phyloP scores from a whole-genome alignment of 805 yeast genomes.

The Teunomyces atbi region DNA sequence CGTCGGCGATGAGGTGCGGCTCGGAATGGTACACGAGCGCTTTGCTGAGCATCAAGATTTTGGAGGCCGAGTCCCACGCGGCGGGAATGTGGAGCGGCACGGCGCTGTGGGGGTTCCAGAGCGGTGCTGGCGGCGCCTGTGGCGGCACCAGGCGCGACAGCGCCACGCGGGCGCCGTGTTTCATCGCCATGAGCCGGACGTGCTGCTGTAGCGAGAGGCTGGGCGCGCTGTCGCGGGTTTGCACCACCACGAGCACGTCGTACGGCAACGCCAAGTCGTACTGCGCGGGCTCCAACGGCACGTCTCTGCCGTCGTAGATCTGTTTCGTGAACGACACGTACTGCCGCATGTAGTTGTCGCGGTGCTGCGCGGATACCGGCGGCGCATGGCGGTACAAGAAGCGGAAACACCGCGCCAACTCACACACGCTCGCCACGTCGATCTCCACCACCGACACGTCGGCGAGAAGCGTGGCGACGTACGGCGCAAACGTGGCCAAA shows the following conservation, averaged over 20 bases:
- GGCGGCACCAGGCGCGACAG: not conserved
- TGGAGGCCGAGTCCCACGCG: conserved; percentile 53
- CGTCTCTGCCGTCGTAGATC: conserved; percentile 5
- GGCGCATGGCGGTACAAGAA: conserved; percentile 7
- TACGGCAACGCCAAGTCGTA: conserved; percentile 23
- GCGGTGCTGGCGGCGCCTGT: conserved; percentile 12
- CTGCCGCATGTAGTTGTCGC: not conserved
- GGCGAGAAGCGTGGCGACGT: conserved; percentile 8
- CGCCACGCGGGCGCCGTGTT: conserved; percentile 27
- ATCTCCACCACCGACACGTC: conserved; percentile 5
- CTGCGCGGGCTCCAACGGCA: conserved; percentile 17
- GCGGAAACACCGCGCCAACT: conserved; percentile 12
- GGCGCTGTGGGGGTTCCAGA: conserved; percentile 10
- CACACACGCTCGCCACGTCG: conserved; percentile 9
- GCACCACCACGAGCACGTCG: conserved; percentile 14
- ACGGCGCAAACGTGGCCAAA: conserved; percentile 10
- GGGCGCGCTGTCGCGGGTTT: not conserved
- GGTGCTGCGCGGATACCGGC: not conserved
- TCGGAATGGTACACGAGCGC: conserved; percentile 18
- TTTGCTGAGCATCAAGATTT: conserved; percentile 40
- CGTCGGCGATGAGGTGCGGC: conserved; percentile 12
- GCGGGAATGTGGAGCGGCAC: conserved; percentile 33
- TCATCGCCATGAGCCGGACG: conserved; percentile 31
- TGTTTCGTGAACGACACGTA: not conserved
- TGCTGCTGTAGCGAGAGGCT: conserved; percentile 31